phyloP scores from a whole-genome alignment of 192 early-diverging fungal genomes.

The Entomortierella chlamydospora region DNA sequence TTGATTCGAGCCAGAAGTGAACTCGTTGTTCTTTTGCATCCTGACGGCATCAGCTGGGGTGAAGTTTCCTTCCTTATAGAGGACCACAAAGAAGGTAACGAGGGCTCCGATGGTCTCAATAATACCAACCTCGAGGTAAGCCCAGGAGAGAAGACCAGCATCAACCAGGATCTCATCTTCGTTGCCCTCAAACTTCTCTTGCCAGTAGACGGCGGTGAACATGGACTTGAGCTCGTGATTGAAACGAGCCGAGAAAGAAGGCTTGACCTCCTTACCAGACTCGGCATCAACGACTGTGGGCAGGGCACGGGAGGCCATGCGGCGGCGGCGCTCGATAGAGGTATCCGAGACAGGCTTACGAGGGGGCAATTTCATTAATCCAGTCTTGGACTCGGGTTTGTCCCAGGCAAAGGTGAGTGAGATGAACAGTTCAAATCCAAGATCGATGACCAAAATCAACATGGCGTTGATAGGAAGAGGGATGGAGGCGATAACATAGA shows the following conservation, averaged over 20 bases:
- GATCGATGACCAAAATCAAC: constrained; percentile 90
- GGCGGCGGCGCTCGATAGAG: constrained; percentile 76
- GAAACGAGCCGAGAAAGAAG: constrained; percentile 37
- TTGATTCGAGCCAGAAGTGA: constrained; percentile 4
- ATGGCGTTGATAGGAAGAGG: constrained; percentile 85
- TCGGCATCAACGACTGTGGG: constrained; percentile 59
- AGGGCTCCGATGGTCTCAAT: constrained; percentile 81
- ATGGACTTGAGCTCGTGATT: constrained; percentile 49
- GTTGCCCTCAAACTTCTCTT: constrained; percentile 68
- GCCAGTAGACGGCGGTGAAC: constrained; percentile 69
- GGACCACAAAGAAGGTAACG: constrained; percentile 82
- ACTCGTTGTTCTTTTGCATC: constrained; percentile 71
- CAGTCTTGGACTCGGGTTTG: constrained; percentile 76
- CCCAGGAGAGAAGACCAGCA: constrained; percentile 78
- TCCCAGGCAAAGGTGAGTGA: constrained; percentile 94
- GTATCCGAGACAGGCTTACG: constrained; percentile 86
- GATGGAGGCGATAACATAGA: constrained; percentile 87
- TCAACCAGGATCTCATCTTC: constrained; percentile 94
- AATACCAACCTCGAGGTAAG: constrained; percentile 88
- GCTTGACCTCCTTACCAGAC: constrained; percentile 59
- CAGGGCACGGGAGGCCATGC: constrained; percentile 58
- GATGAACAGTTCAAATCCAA: constrained; percentile 91
- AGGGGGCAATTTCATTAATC: constrained; percentile 90
- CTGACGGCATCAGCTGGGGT: constrained; percentile 69
- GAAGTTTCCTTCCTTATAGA: constrained; percentile 70